Conservation (phyloP, 2,329 filamentous ascomycete genomes). For the Teratosphaeria pseudoeucalypti region DNA sequence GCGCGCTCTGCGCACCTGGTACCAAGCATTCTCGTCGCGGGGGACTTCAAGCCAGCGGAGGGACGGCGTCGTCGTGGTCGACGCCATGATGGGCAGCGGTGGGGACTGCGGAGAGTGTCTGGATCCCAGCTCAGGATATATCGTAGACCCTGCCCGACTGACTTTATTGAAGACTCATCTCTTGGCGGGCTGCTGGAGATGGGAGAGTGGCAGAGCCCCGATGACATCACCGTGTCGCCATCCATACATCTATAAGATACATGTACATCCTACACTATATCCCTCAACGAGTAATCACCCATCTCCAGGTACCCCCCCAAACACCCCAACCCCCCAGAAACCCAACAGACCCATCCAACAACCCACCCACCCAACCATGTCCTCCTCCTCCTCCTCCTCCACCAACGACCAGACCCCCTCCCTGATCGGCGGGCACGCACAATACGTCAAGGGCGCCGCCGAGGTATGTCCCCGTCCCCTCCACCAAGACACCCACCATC, state of each 20-base stretch:
- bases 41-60: not conserved
- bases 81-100: not conserved
- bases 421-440: conserved; percentile 53
- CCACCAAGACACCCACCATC: not conserved
- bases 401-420: conserved; percentile 34
- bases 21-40: not conserved
- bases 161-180: not conserved
- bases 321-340: no score
- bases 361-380: conserved; percentile 3
- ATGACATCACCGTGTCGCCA: no score
- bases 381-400: not conserved
- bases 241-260: no score
- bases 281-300: no score
- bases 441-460: conserved; percentile 59
- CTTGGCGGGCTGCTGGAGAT: not conserved
- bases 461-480: conserved; percentile 39
- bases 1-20: not conserved
- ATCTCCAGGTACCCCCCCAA: not conserved
- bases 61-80: not conserved
- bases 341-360: no score
- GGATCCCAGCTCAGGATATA: not conserved
- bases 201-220: not conserved
- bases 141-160: no score
- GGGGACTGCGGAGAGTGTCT: not conserved
- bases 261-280: no score